Percentiles rank a stretch among this genome's conserved stretches.
phyloP scores from a whole-genome alignment of 1,284 basidiomycete species.

The Dichomitus squalens region DNA sequence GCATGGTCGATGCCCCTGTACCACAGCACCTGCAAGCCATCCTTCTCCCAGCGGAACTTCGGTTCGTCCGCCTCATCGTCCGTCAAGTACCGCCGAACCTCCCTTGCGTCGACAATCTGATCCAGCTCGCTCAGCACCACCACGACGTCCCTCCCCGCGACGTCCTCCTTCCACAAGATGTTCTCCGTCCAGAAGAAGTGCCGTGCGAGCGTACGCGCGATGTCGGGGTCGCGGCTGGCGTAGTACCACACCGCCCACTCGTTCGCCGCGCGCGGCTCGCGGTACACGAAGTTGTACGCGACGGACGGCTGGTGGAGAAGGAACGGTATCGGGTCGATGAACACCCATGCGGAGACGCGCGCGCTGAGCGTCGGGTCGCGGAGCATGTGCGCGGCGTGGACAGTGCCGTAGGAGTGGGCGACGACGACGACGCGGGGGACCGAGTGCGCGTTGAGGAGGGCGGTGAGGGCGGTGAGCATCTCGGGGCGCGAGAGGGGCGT shows the following conservation, averaged over 20 bases:
- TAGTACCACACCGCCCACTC: constrained; percentile 75
- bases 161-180: constrained; percentile 62
- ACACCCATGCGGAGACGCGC: constrained; percentile 44
- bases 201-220: constrained; percentile 56
- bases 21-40: constrained; percentile 53
- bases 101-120: constrained; percentile 56
- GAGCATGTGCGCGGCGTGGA: constrained; percentile 51
- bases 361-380: constrained; percentile 34
- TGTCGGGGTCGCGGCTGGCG: constrained; percentile 61
- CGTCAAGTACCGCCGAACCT: constrained; percentile 56
- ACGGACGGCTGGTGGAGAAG: constrained; percentile 61
- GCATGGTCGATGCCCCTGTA: constrained; percentile 57
- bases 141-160: constrained; percentile 35
- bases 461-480: constrained; percentile 39
- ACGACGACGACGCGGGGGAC: constrained; percentile 47
- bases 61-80: constrained; percentile 34
- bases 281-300: constrained; percentile 68
- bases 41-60: constrained; percentile 37
- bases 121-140: constrained; percentile 57
- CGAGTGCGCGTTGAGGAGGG: constrained; percentile 46
- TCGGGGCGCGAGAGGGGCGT: constrained; percentile 43
- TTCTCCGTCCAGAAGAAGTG: constrained; percentile 70
- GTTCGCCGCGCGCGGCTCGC: constrained; percentile 51
- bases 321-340: constrained; percentile 68
- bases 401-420: constrained; percentile 68